Evolutionary conservation across 2,329 filamentous ascomycete genomes (phyloP), one percentile per base, ranked within the genome.

Genomic region (Monilinia polystroma): DNA sequence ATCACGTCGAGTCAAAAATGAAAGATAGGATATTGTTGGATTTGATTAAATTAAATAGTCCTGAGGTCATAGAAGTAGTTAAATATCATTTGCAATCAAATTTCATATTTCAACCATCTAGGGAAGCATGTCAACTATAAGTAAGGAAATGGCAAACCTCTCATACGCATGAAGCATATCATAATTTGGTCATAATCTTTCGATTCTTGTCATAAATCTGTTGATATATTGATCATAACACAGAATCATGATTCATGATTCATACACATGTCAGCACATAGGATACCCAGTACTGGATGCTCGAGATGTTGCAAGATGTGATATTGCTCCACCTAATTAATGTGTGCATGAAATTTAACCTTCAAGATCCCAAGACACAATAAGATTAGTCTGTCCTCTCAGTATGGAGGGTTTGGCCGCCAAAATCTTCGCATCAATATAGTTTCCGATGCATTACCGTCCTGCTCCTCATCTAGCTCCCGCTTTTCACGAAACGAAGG

Each of bases 341-440:
- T 35, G 32, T 5, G 32, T 35, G 32, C 32, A 35, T 35, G 32
- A 8, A 35, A 35, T 35, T 7, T 35, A 35, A 35, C 32, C 32
- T 7, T 35, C 32, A 35, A 35, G 32, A 5, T 3, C 32, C 32
- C 32, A 35, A 35, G 7, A 35, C 6, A 35, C 32, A 35, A 35
- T 35, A 3, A 35, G 5, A 35, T 35, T 8, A 29, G 29, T 29
- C 29, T 29, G 29, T 29, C 29, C 29, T 29, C 32, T 70, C 53
- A 72, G 52, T 71, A 72, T 38, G 68, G 70, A 4, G n/a, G 59
- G 47, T 66, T 55, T 45, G 68, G 69, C 47, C 64, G 67, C 72
- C 69, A 72, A 67, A 72, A 71, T 43, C 67, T 65, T 38, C 53
- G 32, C 49, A 67, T 57, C 12, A 23, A 57, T 11, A 32, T 47